A percentile compares a stretch with the other conserved stretches of the same genome.
phyloP scores from a whole-genome alignment of 257 asterid genomes.

The Salvia splendens region DNA sequence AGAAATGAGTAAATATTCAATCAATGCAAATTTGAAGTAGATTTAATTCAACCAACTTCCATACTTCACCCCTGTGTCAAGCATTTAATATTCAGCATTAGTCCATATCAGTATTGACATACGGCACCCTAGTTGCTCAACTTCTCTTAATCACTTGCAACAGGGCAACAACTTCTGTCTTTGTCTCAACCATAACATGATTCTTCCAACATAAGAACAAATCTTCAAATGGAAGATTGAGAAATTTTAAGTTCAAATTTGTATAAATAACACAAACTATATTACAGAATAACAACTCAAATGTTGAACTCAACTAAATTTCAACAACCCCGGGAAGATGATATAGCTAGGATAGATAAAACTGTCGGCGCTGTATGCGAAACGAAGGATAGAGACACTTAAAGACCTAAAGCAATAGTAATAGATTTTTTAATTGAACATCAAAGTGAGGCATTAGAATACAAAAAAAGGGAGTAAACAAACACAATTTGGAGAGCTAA shows the following conservation, averaged over 20 bases:
- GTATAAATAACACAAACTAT: background rate
- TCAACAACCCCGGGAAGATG: background rate
- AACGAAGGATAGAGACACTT: slow-evolving; percentile 21
- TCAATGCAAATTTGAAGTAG: slow-evolving; percentile 28
- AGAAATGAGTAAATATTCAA: slow-evolving; percentile 20
- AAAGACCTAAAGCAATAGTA: slow-evolving; percentile 11
- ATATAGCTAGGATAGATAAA: background rate
- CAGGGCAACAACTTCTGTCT: too few species aligned
- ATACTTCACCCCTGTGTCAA: background rate
- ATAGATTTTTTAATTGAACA: background rate
- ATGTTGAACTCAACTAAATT: background rate
- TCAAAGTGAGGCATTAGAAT: slow-evolving; percentile 9
- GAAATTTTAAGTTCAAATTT: too few species aligned
- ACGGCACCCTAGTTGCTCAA: too few species aligned
- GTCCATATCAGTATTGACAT: background rate
- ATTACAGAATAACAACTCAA: too few species aligned
- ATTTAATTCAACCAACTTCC: slow-evolving; percentile 31
- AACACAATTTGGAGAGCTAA: slow-evolving; percentile 23
- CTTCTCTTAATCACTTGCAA: too few species aligned
- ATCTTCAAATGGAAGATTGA: too few species aligned
- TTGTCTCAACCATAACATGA: too few species aligned
- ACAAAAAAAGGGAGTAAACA: slow-evolving; percentile 14
- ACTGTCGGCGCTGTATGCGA: slow-evolving; percentile 4
- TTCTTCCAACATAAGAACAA: too few species aligned
- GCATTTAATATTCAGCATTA: background rate